A percentile compares a stretch with the other conserved stretches of the same genome.
phyloP scores from a whole-genome alignment of 345 rosid genomes.

The Garcia nutans region DNA sequence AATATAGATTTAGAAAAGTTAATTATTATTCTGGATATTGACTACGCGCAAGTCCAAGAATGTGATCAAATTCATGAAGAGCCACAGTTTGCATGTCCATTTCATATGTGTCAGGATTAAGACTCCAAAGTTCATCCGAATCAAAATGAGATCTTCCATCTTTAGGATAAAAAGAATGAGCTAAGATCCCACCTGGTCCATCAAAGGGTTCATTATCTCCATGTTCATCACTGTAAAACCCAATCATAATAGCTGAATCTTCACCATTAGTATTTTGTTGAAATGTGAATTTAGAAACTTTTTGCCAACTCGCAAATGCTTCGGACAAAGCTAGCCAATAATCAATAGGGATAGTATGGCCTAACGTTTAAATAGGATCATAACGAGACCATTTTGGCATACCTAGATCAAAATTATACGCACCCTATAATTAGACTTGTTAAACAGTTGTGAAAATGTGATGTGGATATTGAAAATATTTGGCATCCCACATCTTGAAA shows the following conservation, averaged over 20 bases:
- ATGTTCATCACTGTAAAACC: slow-evolving; percentile 16
- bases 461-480: too few species aligned
- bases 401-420: slow-evolving; percentile 12
- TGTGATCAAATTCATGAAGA: slow-evolving; percentile 36
- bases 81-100: slow-evolving; percentile 25
- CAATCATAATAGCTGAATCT: slow-evolving; percentile 20
- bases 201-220: slow-evolving; percentile 27
- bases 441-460: too few species aligned
- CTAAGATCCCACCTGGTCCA: slow-evolving; percentile 18
- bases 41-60: slow-evolving; percentile 29
- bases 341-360: not conserved
- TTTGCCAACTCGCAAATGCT: slow-evolving; percentile 30
- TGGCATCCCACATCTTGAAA: too few species aligned
- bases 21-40: not conserved
- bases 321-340: slow-evolving; percentile 14
- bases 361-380: slow-evolving; percentile 15
- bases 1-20: too few species aligned
- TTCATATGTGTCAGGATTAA: not conserved
- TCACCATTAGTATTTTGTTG: not conserved
- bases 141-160: slow-evolving; percentile 27
- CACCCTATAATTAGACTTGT: not conserved
- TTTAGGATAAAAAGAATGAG: slow-evolving; percentile 19
- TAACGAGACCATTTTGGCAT: slow-evolving; percentile 18
- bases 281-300: slow-evolving; percentile 25
- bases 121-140: slow-evolving; percentile 30